Conservation (phyloP, 108 stramenopile species). For the Cyclostephanos tholiformis region DNA sequence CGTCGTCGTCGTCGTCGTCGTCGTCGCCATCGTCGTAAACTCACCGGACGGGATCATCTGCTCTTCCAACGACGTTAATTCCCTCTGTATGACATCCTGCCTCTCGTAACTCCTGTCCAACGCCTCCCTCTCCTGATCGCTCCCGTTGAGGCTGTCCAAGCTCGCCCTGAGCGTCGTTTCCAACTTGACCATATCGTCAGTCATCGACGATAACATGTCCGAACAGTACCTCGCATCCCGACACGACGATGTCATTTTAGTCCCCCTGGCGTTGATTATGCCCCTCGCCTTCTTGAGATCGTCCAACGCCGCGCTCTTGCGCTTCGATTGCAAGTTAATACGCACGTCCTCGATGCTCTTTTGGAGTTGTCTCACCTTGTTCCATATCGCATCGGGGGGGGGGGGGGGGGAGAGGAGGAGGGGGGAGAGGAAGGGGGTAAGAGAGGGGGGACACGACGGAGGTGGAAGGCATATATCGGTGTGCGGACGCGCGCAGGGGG, state of each 20-base stretch:
- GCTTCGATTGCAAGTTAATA: conserved; percentile 79
- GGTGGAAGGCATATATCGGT: no score
- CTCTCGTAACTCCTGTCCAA: conserved; percentile 79
- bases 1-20: no score
- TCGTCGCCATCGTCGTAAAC: background rate
- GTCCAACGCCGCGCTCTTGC: conserved; percentile 81
- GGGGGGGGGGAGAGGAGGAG: background rate
- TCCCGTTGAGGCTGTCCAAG: conserved; percentile 68
- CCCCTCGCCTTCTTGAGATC: conserved; percentile 76
- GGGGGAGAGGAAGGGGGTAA: background rate
- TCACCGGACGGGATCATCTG: conserved; percentile 85
- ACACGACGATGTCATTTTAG: conserved; percentile 69
- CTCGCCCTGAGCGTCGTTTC: conserved; percentile 59
- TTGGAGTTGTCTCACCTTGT: conserved; percentile 84
- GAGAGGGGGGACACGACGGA: conserved; percentile 1
- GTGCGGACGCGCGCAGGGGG: no score
- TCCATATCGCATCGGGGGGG: background rate
- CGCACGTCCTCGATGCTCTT: conserved; percentile 77
- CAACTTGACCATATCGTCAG: conserved; percentile 58
- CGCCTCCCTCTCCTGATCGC: conserved; percentile 83
- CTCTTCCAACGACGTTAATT: conserved; percentile 82
- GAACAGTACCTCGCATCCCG: conserved; percentile 61
- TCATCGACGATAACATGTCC: conserved; percentile 54
- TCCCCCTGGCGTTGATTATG: conserved; percentile 58
- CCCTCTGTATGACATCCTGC: conserved; percentile 66